Percentiles rank a stretch among this genome's conserved stretches.
Conservation (phyloP, 306 rosid genomes). For the Cicer cuneatum region DNA sequence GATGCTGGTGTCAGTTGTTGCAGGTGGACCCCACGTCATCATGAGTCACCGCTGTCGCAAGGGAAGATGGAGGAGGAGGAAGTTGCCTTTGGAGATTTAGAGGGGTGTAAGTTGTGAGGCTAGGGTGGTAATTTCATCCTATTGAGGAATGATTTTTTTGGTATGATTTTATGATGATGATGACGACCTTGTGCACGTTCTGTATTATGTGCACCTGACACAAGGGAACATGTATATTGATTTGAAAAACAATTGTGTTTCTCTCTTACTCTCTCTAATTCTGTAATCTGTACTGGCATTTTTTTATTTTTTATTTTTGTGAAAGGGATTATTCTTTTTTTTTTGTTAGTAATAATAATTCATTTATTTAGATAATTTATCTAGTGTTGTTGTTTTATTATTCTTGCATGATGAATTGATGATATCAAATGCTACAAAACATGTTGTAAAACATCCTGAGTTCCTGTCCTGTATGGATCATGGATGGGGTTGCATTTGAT, state of each 20-base stretch:
- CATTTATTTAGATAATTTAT: not conserved
- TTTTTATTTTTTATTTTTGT: not conserved
- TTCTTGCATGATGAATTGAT: not conserved
- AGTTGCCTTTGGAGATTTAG: conserved; percentile 15
- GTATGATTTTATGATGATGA: not conserved
- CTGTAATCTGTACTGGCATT: not conserved
- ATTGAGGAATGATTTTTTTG: conserved; percentile 12
- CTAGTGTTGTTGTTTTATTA: not conserved
- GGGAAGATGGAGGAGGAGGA: not conserved
- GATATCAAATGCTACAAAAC: not conserved
- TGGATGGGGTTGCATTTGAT: too few species aligned
- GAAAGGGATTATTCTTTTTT: not conserved
- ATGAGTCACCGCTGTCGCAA: not conserved
- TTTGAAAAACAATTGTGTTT: not conserved
- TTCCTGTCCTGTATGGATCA: too few species aligned
- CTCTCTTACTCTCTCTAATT: not conserved
- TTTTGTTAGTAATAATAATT: not conserved
- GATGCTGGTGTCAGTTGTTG: conserved; percentile 55
- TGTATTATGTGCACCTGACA: conserved; percentile 6
- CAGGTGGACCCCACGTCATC: conserved; percentile 19
- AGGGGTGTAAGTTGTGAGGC: not conserved
- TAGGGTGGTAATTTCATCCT: conserved; percentile 26
- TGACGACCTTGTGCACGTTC: not conserved
- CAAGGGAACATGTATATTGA: not conserved
- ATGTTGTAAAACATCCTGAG: too few species aligned